Conservation (phyloP, 2,329 filamentous ascomycete genomes). For the Epichloe hybrida region DNA sequence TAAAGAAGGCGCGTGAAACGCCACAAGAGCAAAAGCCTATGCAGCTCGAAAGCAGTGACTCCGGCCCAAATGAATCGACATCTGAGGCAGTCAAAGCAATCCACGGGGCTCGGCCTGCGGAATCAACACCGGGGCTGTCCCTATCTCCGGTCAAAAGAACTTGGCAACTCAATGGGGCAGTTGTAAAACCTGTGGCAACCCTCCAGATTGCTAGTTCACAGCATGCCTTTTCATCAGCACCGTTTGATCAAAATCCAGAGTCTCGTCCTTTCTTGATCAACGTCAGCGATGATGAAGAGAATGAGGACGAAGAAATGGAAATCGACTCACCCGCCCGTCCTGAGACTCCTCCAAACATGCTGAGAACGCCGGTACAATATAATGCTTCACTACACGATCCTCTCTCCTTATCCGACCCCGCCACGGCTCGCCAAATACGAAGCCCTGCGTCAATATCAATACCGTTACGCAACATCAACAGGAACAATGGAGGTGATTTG, state of each 20-base stretch:
- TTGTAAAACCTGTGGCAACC: slow-evolving; percentile 38
- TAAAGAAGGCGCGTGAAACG: slow-evolving; percentile 45
- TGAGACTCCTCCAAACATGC: slow-evolving; percentile 19
- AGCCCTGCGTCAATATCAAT: slow-evolving; percentile 28
- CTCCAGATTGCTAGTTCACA: slow-evolving; percentile 54
- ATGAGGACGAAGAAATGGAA: slow-evolving; percentile 48
- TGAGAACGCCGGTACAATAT: slow-evolving; percentile 18
- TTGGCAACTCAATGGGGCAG: slow-evolving; percentile 8
- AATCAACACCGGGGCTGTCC: slow-evolving; percentile 23
- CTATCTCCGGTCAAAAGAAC: slow-evolving; percentile 14
- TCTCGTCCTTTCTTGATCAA: slow-evolving; percentile 64
- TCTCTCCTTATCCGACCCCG: slow-evolving; percentile 29
- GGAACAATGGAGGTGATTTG: slow-evolving; percentile 26
- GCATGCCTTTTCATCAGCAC: slow-evolving; percentile 4
- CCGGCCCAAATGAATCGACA: not conserved
- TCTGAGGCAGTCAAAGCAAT: not conserved
- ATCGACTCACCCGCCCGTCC: slow-evolving; percentile 41
- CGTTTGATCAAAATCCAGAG: slow-evolving; percentile 42
- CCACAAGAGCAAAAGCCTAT: slow-evolving; percentile 9
- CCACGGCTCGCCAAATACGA: slow-evolving; percentile 23
- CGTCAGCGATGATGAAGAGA: slow-evolving; percentile 61
- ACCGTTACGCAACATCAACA: slow-evolving; percentile 21
- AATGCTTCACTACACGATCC: slow-evolving; percentile 29
- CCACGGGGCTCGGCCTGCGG: not conserved
- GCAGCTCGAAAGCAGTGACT: slow-evolving; percentile 1